Conservation (phyloP, 371 early-diverging fungal genomes). For the Gilbertella persicaria region DNA sequence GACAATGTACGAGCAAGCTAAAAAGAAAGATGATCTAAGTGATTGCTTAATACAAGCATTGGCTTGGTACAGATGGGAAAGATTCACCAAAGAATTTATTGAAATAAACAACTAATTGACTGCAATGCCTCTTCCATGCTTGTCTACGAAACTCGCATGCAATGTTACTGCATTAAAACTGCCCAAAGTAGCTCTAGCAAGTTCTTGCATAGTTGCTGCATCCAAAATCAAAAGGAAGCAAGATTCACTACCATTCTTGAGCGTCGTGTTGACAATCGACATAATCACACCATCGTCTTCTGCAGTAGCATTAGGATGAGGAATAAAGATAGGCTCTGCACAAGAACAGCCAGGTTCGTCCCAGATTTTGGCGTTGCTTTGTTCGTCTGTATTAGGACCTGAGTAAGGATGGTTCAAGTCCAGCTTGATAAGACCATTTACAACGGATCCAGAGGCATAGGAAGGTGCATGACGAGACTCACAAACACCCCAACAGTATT, state of each 20-base stretch:
- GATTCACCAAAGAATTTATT: constrained; percentile 7
- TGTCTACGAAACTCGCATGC: constrained; percentile 48
- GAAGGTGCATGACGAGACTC: constrained; percentile 44
- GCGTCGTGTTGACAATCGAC: constrained; percentile 49
- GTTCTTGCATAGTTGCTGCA: constrained; percentile 58
- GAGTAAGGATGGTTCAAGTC: constrained; percentile 45
- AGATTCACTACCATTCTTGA: constrained; percentile 38
- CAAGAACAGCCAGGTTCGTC: constrained; percentile 61
- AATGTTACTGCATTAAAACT: constrained; percentile 44
- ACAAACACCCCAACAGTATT: constrained; percentile 63
- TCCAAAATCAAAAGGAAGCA: constrained; percentile 65
- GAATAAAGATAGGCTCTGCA: constrained; percentile 72
- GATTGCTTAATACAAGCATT: constrained; percentile 73
- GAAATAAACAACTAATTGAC: constrained; percentile 32
- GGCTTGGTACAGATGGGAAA: constrained; percentile 68
- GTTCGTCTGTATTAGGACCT: constrained; percentile 33
- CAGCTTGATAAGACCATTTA: constrained; percentile 58
- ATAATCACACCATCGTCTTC: constrained; percentile 74
- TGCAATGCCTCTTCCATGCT: constrained; percentile 36
- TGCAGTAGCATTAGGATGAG: constrained; percentile 41
- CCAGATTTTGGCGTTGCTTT: constrained; percentile 39
- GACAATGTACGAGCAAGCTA: constrained; percentile 45
- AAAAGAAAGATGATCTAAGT: constrained; percentile 75
- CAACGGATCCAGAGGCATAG: constrained; percentile 49
- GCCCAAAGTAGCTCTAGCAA: constrained; percentile 56